Base-by-base conservation (phyloP, 1,139 yeast species). In the Yueomyces sp. region DNA sequence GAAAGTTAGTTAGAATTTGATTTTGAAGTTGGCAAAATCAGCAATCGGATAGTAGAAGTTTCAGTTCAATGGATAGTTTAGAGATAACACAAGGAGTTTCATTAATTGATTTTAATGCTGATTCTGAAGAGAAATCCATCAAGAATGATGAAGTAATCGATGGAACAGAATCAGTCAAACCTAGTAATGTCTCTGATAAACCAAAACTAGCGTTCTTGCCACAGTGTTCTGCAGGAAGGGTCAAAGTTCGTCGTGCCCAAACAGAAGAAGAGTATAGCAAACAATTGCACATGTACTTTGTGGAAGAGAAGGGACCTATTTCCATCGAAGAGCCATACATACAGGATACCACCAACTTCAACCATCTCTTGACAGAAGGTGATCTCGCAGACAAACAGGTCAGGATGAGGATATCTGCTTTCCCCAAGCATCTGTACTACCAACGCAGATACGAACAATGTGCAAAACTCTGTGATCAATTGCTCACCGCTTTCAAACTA, bases 231-330 rank as follows among this genome's bases (percentile, higher is more conserved):
- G 64, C 70, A 1, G 73, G 73, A 0, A 57, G 63, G 41, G 47
- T 55, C 8, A 63, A 63, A 39, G 50, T 65, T 6, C 63, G 87
- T 37, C 79, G 77, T 50, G 76, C 75, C 0, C 87, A 81, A 53
- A 55, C 76, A 1, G 75, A 70, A 37, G 81, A 74, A 46, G 77
- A 72, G 41, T 80, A 62, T 49, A 56, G 52, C 26, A 54, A 47
- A 4, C 85, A 81, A 52, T 60, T 63, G 44, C 37, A 44, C 1
- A 69, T 67, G 46, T 80, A 75, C 55, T 46, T 47, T 36, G 36
- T 46, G 2, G 59, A 56, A 43, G 44, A 49, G 2, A 47, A 62
- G 1, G 86, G 86, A 0, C 85, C 85, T 0, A 60, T 64, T 3
- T 52, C 73, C 27, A 73, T 75, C 46, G 68, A 71, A 0, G 63